Percentiles rank a stretch among this genome's conserved stretches.
Conservation (phyloP, 805 yeast species). For the Candida nonsorbophila region DNA sequence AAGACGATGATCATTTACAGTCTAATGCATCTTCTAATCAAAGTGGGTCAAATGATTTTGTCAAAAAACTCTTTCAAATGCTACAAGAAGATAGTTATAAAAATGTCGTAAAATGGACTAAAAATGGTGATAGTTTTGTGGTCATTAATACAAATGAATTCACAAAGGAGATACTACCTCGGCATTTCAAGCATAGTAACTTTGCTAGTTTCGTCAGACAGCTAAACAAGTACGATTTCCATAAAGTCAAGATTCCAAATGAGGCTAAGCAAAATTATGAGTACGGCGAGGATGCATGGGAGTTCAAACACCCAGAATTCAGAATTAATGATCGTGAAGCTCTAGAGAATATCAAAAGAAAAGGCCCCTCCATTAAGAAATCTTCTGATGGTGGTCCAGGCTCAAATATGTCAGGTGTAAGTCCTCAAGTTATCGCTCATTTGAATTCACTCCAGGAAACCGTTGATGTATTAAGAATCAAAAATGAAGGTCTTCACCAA, state of each 20-base stretch:
- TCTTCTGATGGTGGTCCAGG: conserved; percentile 1
- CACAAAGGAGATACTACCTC: conserved; percentile 83
- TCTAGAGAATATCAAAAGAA: conserved; percentile 81
- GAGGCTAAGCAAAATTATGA: conserved; percentile 51
- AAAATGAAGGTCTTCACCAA: conserved; percentile 25
- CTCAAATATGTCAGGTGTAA: background rate
- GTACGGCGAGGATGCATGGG: conserved; percentile 85
- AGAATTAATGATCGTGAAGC: conserved; percentile 69
- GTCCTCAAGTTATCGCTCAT: conserved; percentile 2
- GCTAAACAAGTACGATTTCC: conserved; percentile 94
- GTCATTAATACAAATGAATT: conserved; percentile 88
- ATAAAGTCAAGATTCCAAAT: conserved; percentile 76
- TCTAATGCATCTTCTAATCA: conserved; percentile 22
- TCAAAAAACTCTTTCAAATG: conserved; percentile 76
- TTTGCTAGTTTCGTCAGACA: conserved; percentile 96
- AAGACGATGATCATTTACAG: conserved; percentile 8
- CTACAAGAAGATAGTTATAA: conserved; percentile 74
- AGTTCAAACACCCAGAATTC: conserved; percentile 89
- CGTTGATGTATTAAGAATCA: conserved; percentile 28
- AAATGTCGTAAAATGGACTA: conserved; percentile 81
- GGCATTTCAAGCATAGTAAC: conserved; percentile 91
- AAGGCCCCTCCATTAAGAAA: conserved; percentile 59
- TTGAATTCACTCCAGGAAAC: conserved; percentile 20
- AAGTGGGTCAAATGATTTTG: conserved; percentile 69
- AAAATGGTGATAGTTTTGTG: conserved; percentile 78